Evolutionary conservation across 768 basidiomycete genomes (phyloP), one percentile per base, ranked within the genome.

Genomic region (Lactifluus volemus): DNA sequence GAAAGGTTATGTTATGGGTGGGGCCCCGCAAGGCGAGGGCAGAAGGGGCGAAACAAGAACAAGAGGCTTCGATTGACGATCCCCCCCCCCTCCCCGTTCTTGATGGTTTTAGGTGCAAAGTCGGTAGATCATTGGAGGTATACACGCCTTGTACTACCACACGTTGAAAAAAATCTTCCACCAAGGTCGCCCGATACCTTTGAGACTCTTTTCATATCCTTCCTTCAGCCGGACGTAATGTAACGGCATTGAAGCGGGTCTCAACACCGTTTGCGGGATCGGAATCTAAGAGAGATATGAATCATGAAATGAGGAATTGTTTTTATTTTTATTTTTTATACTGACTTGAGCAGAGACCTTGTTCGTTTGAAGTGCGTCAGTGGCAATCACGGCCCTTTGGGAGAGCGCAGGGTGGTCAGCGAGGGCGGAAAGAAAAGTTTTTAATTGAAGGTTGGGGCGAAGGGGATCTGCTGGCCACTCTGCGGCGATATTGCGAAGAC

Each of bases 121-220:
- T 39, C 52, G 12, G 41, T 41, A 41, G 19, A 38, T 38, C 36
- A 17, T 25, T 47, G 53, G 34, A 7, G n/a, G n/a, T 25, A 49
- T 25, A 58, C n/a, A n/a, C 15, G 29, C 30, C 51, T 14, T 30
- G 4, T 38, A 11, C 73, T 78, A 85, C 88, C 88, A 89, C 60
- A 89, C 77, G 42, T 82, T 81, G 65, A 92, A 85, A 71, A 92
- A 88, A 47, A 86, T 74, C 70, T 92, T 89, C 89, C 89, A 92
- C 85, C 85, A 84, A 2, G 89, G 88, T 57, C 89, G 76, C 38
- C 80, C 80, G 48, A 89, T 86, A n/a, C 89, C 89, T 67, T 84
- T 76, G 11, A 83, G 80, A 66, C 86, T 88, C 73, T 86, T 88
- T 60, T 89, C 83, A 63, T 85, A 83, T 5, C 83, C 89, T 66